These are phyloP conservation scores for Rhamnella rubrinervis DNA, from an alignment of 331 rosid species.

Conservation along the genomic window DNA sequence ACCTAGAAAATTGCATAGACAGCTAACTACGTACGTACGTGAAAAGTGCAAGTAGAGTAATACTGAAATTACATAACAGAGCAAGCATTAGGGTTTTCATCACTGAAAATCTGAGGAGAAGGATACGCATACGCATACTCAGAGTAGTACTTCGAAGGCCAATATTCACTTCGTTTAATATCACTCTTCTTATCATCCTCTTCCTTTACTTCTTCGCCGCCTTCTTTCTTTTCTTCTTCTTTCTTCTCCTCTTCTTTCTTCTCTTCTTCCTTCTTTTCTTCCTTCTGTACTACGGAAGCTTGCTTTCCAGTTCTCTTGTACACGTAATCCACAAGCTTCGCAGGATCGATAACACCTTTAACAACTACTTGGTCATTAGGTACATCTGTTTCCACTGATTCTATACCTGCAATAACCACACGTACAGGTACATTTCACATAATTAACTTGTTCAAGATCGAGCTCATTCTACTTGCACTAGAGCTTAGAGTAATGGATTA, in stretches of 20 bases:
- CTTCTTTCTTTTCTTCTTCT: slow-evolving; percentile 21
- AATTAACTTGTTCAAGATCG: not conserved
- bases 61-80: slow-evolving; percentile 54
- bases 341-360: slow-evolving; percentile 72
- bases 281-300: slow-evolving; percentile 61
- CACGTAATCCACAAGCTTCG: slow-evolving; percentile 62
- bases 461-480: too few species aligned
- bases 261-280: slow-evolving; percentile 43
- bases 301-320: slow-evolving; percentile 67
- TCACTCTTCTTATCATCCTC: slow-evolving; percentile 55
- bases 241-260: slow-evolving; percentile 38
- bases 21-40: not conserved
- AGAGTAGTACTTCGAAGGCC: slow-evolving; percentile 55
- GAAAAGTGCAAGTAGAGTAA: not conserved
- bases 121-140: slow-evolving; percentile 48
- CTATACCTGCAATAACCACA: slow-evolving; percentile 60
- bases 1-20: not conserved
- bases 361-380: slow-evolving; percentile 65
- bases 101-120: slow-evolving; percentile 79
- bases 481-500: too few species aligned
- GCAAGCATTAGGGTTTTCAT: slow-evolving; percentile 94
- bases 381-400: slow-evolving; percentile 77
- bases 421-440: not conserved
- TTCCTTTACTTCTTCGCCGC: slow-evolving; percentile 42
- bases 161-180: slow-evolving; percentile 58